Base-by-base conservation (phyloP, 1,284 basidiomycete genomes). In the Rugosomyces carneus region DNA sequence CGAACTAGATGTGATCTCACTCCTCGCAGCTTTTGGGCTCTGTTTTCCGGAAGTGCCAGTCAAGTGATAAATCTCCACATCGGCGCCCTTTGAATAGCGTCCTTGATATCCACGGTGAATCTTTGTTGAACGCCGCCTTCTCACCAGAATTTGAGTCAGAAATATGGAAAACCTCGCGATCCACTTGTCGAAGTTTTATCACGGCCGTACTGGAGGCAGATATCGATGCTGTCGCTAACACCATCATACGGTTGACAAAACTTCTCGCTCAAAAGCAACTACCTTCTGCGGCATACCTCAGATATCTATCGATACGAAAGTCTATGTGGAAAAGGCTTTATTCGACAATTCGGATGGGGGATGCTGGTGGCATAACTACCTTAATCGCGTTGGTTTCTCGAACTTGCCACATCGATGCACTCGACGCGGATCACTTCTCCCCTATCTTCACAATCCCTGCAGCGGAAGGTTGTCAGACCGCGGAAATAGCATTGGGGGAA, bases 241-340 rank as follows among this genome's bases (percentile, higher is more conserved):
- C 69, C 2, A 68, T 82, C 39, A 60, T 49, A 20, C 53, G 58
- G 11, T 59, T 79, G 21, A 72, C 67, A 47, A 57, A 57, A 24
- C 62, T 66, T 41, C 62, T 73, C 48, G 63, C 65, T 3, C 63
- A 62, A 24, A 59, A 9, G 24, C 27, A 29, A 16, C 49, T 47
- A 11, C 23, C 23, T 15, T 35, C 47, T 13, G 39, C 38, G n/a
- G 10, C 29, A 13, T 31, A 45, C 35, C 37, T 31, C 13, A 20
- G 18, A 24, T 54, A 55, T 18, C 67, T 74, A 37, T 54, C 62
- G 13, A 65, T 81, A 34, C 75, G 76, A 29, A 71, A 73, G 32
- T 75, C 75, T 37, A 63, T 89, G 21, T 95, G 92, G 92, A 68
- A 66, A 39, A 76, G 73, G 51, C 67, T 79, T 1, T 92, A 87